A percentile compares a stretch with the other conserved stretches of the same genome.
These are phyloP conservation scores for Exophiala dermatitidis DNA, from an alignment of 2,329 filamentous ascomycete genomes.

Conservation along the genomic window DNA sequence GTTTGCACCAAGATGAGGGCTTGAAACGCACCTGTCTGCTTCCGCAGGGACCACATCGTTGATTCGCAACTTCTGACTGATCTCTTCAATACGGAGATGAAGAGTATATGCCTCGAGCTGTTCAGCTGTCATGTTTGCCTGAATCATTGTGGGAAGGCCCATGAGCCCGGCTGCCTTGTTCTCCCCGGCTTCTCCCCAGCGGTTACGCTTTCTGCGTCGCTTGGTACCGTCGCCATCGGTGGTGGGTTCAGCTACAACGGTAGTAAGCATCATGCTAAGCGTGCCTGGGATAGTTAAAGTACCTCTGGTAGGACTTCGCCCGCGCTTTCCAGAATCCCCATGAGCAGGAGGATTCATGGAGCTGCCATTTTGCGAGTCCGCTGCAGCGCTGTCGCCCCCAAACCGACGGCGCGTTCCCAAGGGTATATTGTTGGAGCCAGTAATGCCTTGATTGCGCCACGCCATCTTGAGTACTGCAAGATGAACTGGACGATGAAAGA, in stretches of 20 bases:
- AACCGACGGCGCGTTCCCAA: constrained; percentile 78
- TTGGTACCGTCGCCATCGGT: constrained; percentile 62
- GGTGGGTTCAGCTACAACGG: constrained; percentile 39
- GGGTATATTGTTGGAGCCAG: constrained; percentile 96
- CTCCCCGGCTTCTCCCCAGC: constrained; percentile 94
- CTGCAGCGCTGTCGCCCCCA: constrained; percentile 55
- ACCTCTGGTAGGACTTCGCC: constrained; percentile 83
- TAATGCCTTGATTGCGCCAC: constrained; percentile 72
- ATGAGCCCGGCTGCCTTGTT: constrained; percentile 98
- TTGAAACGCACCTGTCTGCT: constrained; percentile 70
- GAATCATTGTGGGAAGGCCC: constrained; percentile 92
- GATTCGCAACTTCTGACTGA: constrained; percentile 97
- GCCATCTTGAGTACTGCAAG: constrained; percentile 43
- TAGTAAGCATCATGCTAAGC: constrained; percentile 26
- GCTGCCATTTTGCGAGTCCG: constrained; percentile 35
- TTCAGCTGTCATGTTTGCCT: constrained; percentile 96
- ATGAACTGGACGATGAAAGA: neutral
- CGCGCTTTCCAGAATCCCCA: constrained; percentile 63
- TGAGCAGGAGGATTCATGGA: constrained; percentile 43
- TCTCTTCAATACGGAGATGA: constrained; percentile 96
- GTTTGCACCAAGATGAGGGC: constrained; percentile 5
- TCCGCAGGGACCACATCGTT: constrained; percentile 97
- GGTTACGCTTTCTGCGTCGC: constrained; percentile 95
- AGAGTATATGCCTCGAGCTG: constrained; percentile 96
- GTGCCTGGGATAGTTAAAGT: constrained; percentile 33